These are phyloP conservation scores for Trypanosoma congolense DNA, from an alignment of 208 protist genomes.

Conservation along the genomic window DNA sequence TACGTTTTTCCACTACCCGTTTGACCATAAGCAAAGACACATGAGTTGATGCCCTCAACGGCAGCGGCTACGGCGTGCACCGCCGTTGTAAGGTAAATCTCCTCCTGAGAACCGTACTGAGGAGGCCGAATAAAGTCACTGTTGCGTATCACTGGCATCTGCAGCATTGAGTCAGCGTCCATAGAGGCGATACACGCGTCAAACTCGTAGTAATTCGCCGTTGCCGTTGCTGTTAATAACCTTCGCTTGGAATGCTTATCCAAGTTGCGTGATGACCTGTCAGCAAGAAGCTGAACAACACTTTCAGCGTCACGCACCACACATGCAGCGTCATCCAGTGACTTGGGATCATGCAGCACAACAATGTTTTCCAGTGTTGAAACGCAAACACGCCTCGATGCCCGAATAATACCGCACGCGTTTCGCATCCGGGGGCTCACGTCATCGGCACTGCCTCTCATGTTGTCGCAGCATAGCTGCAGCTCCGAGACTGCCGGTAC, in stretches of 20 bases:
- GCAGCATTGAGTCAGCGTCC: constrained; percentile 42
- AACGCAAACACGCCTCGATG: constrained; percentile 57
- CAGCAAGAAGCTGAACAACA: constrained; percentile 54
- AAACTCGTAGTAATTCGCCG: constrained; percentile 67
- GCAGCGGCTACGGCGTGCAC: constrained; percentile 61
- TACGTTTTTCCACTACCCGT: constrained; percentile 91
- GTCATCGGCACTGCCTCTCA: constrained; percentile 4
- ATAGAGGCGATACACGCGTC: constrained; percentile 60
- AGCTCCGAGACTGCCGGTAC: constrained; percentile 30
- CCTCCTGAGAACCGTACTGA: constrained; percentile 61
- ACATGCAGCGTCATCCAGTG: constrained; percentile 38
- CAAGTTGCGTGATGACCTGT: constrained; percentile 20
- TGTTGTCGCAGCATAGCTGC: constrained; percentile 17
- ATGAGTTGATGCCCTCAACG: constrained; percentile 84
- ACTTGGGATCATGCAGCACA: constrained; percentile 64
- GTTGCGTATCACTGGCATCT: constrained; percentile 59
- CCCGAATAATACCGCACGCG: constrained; percentile 12
- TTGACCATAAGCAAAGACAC: constrained; percentile 89
- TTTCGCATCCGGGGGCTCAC: constrained; percentile 12
- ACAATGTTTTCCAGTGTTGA: constrained; percentile 71
- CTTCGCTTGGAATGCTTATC: constrained; percentile 18
- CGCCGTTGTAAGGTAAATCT: constrained; percentile 65
- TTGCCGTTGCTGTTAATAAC: constrained; percentile 37
- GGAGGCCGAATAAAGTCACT: constrained; percentile 67
- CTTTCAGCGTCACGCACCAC: constrained; percentile 57